Conservation (phyloP, 768 basidiomycete genomes). For the Leccinum variicolor region DNA sequence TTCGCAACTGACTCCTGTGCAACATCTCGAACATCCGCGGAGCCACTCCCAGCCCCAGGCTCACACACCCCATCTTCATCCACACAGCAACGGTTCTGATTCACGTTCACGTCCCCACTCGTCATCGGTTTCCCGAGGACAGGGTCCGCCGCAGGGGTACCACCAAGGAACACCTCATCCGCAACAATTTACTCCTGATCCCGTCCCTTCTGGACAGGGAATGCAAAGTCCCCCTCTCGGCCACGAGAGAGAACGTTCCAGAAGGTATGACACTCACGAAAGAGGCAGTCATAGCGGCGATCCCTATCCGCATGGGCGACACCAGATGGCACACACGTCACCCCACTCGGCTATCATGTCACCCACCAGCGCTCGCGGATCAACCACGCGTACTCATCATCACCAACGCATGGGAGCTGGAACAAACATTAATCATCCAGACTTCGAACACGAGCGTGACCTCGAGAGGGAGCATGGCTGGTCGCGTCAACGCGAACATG, state of each 20-base stretch:
- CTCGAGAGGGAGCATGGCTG: conserved; percentile 45
- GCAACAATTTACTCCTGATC: conserved; percentile 47
- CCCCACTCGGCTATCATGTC: conserved; percentile 33
- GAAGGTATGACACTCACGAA: conserved; percentile 50
- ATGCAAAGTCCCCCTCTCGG: conserved; percentile 48
- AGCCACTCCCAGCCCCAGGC: conserved; percentile 34
- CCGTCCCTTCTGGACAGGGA: conserved; percentile 41
- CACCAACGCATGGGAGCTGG: conserved; percentile 69
- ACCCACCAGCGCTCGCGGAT: conserved; percentile 34
- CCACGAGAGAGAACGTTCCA: conserved; percentile 41
- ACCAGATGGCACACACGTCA: conserved; percentile 31
- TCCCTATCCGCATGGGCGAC: conserved; percentile 32
- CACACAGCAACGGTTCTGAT: conserved; percentile 39
- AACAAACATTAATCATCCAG: conserved; percentile 46
- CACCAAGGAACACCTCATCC: conserved; percentile 39
- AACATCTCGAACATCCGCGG: conserved; percentile 35
- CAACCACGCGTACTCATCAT: conserved; percentile 47
- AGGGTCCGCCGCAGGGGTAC: conserved; percentile 29
- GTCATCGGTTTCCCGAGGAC: conserved; percentile 50
- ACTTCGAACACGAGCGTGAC: conserved; percentile 37
- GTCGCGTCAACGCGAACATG: conserved; percentile 40
- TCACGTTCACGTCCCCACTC: conserved; percentile 50
- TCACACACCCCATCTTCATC: conserved; percentile 42
- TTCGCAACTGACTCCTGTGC: conserved; percentile 44
- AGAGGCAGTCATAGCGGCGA: conserved; percentile 33